Base-by-base conservation (phyloP, 768 basidiomycete genomes). In the Exsudoporus frostii region DNA sequence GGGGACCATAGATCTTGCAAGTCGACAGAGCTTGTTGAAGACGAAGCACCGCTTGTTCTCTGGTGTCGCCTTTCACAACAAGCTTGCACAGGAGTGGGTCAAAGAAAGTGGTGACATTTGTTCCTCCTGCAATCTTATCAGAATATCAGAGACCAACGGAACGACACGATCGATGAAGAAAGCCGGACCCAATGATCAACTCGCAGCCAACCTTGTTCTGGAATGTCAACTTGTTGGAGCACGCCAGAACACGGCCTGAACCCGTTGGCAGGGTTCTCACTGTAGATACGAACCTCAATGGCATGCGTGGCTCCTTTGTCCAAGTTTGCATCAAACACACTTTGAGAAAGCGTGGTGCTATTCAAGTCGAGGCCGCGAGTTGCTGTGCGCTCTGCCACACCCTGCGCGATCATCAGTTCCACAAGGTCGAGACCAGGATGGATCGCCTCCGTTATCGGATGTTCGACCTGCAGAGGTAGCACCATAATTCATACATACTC, bases 11-110 rank as follows among this genome's bases (percentile, higher is more conserved):
- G 1, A 88, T 73, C 55, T 74, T 71, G 33, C 71, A 73, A 20
- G 66, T 60, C 0, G 66, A 48, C 15, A 86, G 59, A 0, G 75
- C 74, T 9, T 64, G 45, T 1, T 57, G 30, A 53, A 87, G 74
- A 24, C 79, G 69, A 1, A 58, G 46, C 8, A 81, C 64, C 0
- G 82, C 80, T 48, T 79, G 74, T 4, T 72, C 64, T 33, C 85
- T 73, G 0, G 75, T 73, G 1, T 61, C 15, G 0, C 76, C 84
- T 2, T 73, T 71, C 4, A 82, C 81, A 19, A 88, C 75, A 11
- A 87, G 57, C 65, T 89, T 89, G 61, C 74, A 78, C 5, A 85
- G 69, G 0, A 85, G 71, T 1, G 82, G 80, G 51, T 85, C 84
- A 57, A 80, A 85, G 53, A 74, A 76, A 0, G 78, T 74, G 4